These are phyloP conservation scores for Fusarium avenaceum DNA, from an alignment of 2,329 filamentous ascomycete species.

Conservation along the genomic window DNA sequence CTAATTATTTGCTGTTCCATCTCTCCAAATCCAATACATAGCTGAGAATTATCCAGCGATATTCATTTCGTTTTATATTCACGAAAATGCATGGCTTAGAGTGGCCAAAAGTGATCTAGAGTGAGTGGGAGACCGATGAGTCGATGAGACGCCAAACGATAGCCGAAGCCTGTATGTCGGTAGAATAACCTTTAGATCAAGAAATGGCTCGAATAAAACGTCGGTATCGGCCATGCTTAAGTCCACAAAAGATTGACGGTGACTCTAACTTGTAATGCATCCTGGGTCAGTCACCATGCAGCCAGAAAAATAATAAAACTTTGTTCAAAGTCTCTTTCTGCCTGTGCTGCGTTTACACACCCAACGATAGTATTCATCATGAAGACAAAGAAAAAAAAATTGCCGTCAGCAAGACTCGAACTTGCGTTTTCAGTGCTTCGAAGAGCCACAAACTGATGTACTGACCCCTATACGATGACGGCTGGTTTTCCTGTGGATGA, in stretches of 20 bases:
- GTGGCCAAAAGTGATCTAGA: background rate
- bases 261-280: too few species aligned
- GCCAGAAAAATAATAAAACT: background rate
- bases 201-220: background rate
- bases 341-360: fast-evolving
- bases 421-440: constrained; percentile 34
- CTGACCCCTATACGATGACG: constrained; percentile 37
- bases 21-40: too few species aligned
- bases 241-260: too few species aligned
- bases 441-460: constrained; percentile 34
- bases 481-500: constrained; percentile 4
- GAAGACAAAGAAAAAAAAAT: background rate
- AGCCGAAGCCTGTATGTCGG: background rate
- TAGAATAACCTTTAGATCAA: background rate
- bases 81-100: too few species aligned
- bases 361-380: background rate
- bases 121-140: background rate
- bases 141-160: too few species aligned
- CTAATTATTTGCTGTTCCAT: too few species aligned
- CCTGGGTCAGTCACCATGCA: too few species aligned
- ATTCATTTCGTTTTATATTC: too few species aligned
- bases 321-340: too few species aligned
- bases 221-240: constrained; percentile 1
- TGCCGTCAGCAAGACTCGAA: constrained; percentile 37
- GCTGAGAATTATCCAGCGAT: too few species aligned